phyloP scores from a whole-genome alignment of 192 early-diverging fungal species.

The Coemansia sp. region DNA sequence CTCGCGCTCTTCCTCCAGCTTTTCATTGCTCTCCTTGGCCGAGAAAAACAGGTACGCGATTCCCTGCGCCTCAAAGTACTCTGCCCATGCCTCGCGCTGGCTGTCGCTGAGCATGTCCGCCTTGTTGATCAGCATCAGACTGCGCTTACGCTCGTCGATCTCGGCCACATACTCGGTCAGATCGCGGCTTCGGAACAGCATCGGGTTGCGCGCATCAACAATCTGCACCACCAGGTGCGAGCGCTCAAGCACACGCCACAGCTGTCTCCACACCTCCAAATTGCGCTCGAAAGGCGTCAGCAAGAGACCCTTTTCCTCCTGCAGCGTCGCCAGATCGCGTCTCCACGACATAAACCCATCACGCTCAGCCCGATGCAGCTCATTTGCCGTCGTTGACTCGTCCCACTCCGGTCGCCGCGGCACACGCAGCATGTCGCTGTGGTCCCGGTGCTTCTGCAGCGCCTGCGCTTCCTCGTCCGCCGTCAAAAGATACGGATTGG shows the following conservation, averaged over 20 bases:
- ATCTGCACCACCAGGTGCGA: conserved; percentile 97
- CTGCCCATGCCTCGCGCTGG: conserved; percentile 89
- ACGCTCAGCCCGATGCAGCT: conserved; percentile 81
- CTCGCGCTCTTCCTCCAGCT: conserved; percentile 72
- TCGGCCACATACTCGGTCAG: conserved; percentile 89
- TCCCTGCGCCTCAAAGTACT: conserved; percentile 79
- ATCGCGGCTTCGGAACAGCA: conserved; percentile 88
- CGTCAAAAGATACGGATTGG: conserved; percentile 82
- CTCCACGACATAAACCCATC: conserved; percentile 92
- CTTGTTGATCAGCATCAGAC: conserved; percentile 95
- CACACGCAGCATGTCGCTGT: conserved; percentile 75
- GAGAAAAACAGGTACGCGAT: conserved; percentile 94
- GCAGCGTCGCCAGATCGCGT: conserved; percentile 78
- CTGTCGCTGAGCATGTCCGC: conserved; percentile 90
- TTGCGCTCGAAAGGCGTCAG: conserved; percentile 99
- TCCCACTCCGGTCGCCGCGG: conserved; percentile 92
- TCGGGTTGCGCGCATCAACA: conserved; percentile 95
- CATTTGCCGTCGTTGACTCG: conserved; percentile 70
- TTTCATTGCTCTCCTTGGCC: conserved; percentile 78
- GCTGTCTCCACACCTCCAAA: conserved; percentile 97
- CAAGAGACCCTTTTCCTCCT: conserved; percentile 90
- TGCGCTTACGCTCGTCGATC: conserved; percentile 81
- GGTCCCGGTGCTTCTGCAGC: conserved; percentile 73
- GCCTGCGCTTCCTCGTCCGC: conserved; percentile 75
- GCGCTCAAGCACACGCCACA: conserved; percentile 98